These are phyloP conservation scores for Solidago caesia DNA, from an alignment of 129 eudicot species.

Conservation along the genomic window DNA sequence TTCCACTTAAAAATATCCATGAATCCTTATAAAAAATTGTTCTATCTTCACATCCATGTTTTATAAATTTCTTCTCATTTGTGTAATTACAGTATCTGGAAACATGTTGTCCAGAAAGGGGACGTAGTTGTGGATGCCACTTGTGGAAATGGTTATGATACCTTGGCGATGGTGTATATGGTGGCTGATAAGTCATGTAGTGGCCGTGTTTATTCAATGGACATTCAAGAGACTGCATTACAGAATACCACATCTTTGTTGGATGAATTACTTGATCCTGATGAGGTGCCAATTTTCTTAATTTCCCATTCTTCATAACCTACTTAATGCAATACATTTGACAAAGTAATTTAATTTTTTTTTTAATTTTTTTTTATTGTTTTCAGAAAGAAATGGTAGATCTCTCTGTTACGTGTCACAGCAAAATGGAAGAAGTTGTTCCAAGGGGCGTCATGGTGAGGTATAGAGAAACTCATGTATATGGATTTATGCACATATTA, in stretches of 20 bases:
- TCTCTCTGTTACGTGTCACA: constrained; percentile 64
- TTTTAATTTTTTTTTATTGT: not conserved
- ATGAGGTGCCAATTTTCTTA: constrained; percentile 44
- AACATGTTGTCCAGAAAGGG: constrained; percentile 68
- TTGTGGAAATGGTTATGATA: constrained; percentile 92
- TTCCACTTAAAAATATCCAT: too few species aligned
- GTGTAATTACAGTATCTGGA: constrained; percentile 59
- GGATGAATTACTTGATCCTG: constrained; percentile 41
- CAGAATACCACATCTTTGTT: constrained; percentile 60
- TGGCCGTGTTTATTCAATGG: constrained; percentile 83
- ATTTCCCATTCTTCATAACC: not conserved
- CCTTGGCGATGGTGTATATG: constrained; percentile 71
- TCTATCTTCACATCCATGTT: not conserved
- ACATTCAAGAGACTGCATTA: constrained; percentile 71
- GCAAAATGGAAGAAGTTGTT: constrained; percentile 77
- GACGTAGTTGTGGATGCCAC: constrained; percentile 90
- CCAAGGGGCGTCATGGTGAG: constrained; percentile 61
- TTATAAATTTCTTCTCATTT: not conserved
- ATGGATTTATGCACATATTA: not conserved
- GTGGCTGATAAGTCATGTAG: constrained; percentile 49
- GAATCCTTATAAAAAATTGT: not conserved
- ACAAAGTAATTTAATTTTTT: not conserved
- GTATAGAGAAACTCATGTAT: constrained; percentile 32
- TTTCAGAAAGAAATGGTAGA: constrained; percentile 68
- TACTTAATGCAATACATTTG: not conserved